Conservation (phyloP, 2,329 filamentous ascomycete species). For the Grosmannia clavigera region DNA sequence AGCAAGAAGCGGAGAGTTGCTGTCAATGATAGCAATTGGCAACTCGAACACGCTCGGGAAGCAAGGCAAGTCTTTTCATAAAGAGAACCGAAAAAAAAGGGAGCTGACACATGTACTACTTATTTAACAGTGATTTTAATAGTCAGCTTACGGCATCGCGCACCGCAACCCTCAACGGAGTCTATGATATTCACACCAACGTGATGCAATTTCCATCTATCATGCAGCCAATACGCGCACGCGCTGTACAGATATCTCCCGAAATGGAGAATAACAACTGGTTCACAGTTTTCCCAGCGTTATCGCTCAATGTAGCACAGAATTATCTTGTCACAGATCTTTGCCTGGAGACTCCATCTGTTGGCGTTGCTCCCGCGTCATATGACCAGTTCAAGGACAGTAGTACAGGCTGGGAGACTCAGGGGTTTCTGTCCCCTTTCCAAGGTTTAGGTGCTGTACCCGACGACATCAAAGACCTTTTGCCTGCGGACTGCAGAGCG, state of each 20-base stretch:
- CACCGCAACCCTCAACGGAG: constrained; percentile 55
- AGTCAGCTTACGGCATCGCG: constrained; percentile 57
- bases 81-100: not conserved
- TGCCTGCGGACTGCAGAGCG: constrained; percentile 57
- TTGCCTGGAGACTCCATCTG: constrained; percentile 37
- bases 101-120: not conserved
- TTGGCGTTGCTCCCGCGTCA: constrained; percentile 32
- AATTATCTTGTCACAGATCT: constrained; percentile 47
- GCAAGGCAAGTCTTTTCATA: constrained; percentile 52
- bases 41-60: constrained; percentile 83
- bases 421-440: constrained; percentile 38
- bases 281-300: constrained; percentile 30
- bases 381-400: constrained; percentile 28
- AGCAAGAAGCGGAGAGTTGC: constrained; percentile 75
- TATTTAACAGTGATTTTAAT: constrained; percentile 68
- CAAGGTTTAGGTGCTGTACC: constrained; percentile 51
- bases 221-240: constrained; percentile 81
- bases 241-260: constrained; percentile 59
- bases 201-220: constrained; percentile 72
- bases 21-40: constrained; percentile 92
- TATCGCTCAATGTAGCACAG: constrained; percentile 36
- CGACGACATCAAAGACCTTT: constrained; percentile 50
- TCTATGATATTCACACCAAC: constrained; percentile 94
- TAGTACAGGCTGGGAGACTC: constrained; percentile 19
- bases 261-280: constrained; percentile 15